These are phyloP conservation scores for Pythium coloratum DNA, from an alignment of 352 stramenopile genomes.

Conservation along the genomic window DNA sequence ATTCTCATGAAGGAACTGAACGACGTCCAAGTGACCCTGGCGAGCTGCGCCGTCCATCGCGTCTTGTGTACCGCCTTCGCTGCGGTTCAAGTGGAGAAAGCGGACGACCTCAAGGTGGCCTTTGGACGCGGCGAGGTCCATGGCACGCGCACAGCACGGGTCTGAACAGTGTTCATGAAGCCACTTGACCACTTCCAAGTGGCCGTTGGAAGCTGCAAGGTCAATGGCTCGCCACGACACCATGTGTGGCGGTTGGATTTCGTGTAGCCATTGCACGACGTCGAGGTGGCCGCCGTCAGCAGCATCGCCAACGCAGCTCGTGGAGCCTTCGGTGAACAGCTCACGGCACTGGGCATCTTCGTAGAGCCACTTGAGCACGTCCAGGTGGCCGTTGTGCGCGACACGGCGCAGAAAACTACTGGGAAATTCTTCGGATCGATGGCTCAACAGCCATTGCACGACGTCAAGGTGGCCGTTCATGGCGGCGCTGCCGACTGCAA, in stretches of 20 bases:
- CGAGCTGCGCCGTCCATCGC: conserved; percentile 15
- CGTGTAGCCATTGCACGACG: conserved; percentile 20
- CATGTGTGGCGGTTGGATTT: conserved; percentile 4
- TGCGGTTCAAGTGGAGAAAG: conserved; percentile 19
- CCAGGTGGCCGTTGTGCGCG: conserved; percentile 16
- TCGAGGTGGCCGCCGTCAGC: conserved; percentile 19
- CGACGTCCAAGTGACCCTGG: conserved; percentile 12
- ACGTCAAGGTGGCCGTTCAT: conserved; percentile 15
- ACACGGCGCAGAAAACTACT: conserved; percentile 3
- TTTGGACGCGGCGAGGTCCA: conserved; percentile 9
- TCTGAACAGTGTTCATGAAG: conserved; percentile 12
- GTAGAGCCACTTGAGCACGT: conserved; percentile 23
- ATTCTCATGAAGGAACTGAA: conserved; percentile 17
- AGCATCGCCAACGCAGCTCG: conserved; percentile 14
- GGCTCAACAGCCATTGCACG: conserved; percentile 17
- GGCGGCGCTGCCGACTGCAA: conserved; percentile 8
- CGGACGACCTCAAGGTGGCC: conserved; percentile 13
- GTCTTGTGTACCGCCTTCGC: conserved; percentile 14
- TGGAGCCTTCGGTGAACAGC: conserved; percentile 10
- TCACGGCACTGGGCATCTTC: conserved; percentile 13
- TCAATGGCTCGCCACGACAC: conserved; percentile 17
- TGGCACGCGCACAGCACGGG: conserved; percentile 10
- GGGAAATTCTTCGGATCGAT: conserved; percentile 19
- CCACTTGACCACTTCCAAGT: conserved; percentile 16
- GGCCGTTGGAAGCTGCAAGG: conserved; percentile 5